Evolutionary conservation across 225 moss, liverwort and hornwort species (phyloP).

Genomic region (Anthoceros angustus): DNA sequence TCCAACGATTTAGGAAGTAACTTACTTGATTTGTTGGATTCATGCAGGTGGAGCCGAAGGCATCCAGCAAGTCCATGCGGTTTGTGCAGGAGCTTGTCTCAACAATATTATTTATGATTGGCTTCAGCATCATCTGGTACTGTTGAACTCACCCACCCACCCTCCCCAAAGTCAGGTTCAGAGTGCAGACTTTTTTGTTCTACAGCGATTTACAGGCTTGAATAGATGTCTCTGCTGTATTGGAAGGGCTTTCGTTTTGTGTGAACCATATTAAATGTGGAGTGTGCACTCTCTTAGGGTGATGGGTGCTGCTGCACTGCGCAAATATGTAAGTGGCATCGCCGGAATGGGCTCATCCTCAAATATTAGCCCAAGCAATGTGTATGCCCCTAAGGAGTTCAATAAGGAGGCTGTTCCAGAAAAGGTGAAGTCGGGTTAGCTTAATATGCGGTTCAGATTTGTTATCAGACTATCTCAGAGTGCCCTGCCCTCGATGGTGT

Average conservation of each 20-base stretch:
- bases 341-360: slow-evolving; percentile 87
- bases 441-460: background rate
- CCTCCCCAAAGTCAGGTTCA: background rate
- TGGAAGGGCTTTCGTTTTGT: background rate
- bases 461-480: background rate
- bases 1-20: background rate
- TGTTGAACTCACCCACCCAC: background rate
- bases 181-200: background rate
- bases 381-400: slow-evolving; percentile 94
- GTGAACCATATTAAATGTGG: background rate
- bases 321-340: slow-evolving; percentile 95
- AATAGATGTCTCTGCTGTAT: too few relatives aligned
- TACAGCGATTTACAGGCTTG: background rate
- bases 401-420: slow-evolving; percentile 90
- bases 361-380: slow-evolving; percentile 72
- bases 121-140: slow-evolving; percentile 99
- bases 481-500: too few relatives aligned
- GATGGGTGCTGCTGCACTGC: slow-evolving; percentile 99
- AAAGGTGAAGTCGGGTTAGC: slow-evolving; percentile 34
- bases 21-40: slow-evolving; percentile 5
- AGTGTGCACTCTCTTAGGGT: slow-evolving; percentile 57
- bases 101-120: slow-evolving; percentile 89
- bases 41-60: slow-evolving; percentile 81
- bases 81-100: slow-evolving; percentile 97
- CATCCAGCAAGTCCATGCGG: slow-evolving; percentile 86